Base-by-base conservation (phyloP, 148 eudicot genomes). In the Rheum nobile region DNA sequence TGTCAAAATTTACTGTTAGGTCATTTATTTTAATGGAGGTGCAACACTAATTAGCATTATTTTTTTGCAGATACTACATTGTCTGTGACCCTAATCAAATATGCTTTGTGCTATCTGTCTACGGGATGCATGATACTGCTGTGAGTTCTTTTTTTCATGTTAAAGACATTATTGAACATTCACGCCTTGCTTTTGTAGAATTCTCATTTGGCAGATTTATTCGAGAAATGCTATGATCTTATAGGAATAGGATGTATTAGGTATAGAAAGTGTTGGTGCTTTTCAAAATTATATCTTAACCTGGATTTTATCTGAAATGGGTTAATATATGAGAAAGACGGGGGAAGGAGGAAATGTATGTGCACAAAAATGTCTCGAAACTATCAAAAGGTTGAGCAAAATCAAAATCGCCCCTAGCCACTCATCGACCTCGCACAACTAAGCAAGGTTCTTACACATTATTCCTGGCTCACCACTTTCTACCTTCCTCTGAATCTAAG, bases 81-180 rank as follows among this genome's bases (percentile, higher is more conserved):
- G 79, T 85, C 29, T 93, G 92, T 79, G 97, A 91, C 84, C 81
- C 91, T 74, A 85, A 83, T 68, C 93, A 88, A 72, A 73, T 54
- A 41, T 91, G 91, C 80, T 94, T 78, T 78, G 85, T 86, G 39
- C 82, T 94, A 13, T 83, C 98, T 0, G 83, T 89, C 29, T 94
- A 89, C 59, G 95, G 95, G 76, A 82, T 91, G 63, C 84, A 76
- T 63, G 86, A 80, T 72, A 84, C 86, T 78, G 95, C 84, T 61
- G 98, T 94, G 86, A 88, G 92, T 79, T 75, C 31, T 44, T 70
- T 71, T 31, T 41, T 6, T 61, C 29, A 61, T 26, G 1, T 26
- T 26, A 9, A 55, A 26, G 32, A 24, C 24, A 21, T 26, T 61
- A 32, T 8, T 32, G 38, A 32, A 34, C 2, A 65, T 65, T 31